Percentiles rank a stretch among this genome's conserved stretches.
These are phyloP conservation scores for Carallia brachiata DNA, from an alignment of 345 rosid species.

Conservation along the genomic window DNA sequence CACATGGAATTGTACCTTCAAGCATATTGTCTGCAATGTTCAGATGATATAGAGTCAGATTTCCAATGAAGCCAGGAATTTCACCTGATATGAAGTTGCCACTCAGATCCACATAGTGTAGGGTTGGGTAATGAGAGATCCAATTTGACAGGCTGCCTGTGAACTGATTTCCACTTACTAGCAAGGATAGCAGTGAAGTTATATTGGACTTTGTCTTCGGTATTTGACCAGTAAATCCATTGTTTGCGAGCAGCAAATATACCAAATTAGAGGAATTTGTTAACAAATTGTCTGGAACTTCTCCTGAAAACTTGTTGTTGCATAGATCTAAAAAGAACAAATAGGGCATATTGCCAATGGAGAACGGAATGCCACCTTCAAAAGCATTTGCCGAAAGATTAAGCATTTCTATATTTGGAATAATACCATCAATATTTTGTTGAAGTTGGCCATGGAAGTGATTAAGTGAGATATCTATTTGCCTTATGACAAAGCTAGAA, in stretches of 20 bases:
- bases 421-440: neutral
- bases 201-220: too few species aligned
- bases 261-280: too few species aligned
- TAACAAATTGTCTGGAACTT: conserved; percentile 1
- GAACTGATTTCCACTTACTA: too few species aligned
- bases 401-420: neutral
- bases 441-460: conserved; percentile 1
- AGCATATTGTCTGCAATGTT: neutral
- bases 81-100: neutral
- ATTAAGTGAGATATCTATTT: neutral
- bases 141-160: neutral
- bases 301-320: conserved; percentile 1
- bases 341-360: neutral
- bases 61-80: neutral
- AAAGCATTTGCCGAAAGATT: conserved; percentile 4
- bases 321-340: conserved; percentile 2
- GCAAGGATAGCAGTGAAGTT: too few species aligned
- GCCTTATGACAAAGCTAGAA: too few species aligned
- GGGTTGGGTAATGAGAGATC: neutral
- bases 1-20: too few species aligned
- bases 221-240: neutral
- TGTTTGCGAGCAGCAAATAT: neutral
- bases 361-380: conserved; percentile 3
- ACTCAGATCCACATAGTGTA: neutral
- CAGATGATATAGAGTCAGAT: neutral